A percentile compares a stretch with the other conserved stretches of the same genome.
These are phyloP conservation scores for Lichenothelia convexa DNA, from an alignment of 495 filamentous ascomycete genomes.

Conservation along the genomic window DNA sequence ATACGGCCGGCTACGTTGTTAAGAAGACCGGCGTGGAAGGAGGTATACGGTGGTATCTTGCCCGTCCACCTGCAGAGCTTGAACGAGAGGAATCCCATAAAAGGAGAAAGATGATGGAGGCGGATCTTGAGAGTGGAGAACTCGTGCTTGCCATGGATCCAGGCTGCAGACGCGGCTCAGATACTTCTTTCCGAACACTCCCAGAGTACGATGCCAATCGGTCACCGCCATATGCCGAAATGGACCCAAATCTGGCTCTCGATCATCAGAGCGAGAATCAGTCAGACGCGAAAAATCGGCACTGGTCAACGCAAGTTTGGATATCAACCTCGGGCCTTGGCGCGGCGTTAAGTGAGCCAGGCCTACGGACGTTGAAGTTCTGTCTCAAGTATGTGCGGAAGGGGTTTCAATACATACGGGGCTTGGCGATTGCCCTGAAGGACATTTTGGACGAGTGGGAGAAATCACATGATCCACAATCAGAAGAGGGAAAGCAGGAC, in stretches of 20 bases:
- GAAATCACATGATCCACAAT: constrained; percentile 14
- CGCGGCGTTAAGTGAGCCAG: constrained; percentile 74
- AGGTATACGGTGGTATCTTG: constrained; percentile 59
- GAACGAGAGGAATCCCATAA: constrained; percentile 26
- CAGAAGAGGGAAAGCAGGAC: constrained; percentile 9
- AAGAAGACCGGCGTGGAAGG: constrained; percentile 70
- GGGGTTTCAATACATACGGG: constrained; percentile 57
- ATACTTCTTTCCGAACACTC: constrained; percentile 43
- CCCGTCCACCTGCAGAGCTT: constrained; percentile 22
- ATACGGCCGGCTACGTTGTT: constrained; percentile 62
- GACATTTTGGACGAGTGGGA: constrained; percentile 62
- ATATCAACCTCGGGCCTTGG: constrained; percentile 70
- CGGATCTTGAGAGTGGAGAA: constrained; percentile 6
- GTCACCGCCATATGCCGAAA: constrained; percentile 53
- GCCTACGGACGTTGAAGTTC: constrained; percentile 54
- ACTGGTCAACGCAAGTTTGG: constrained; percentile 63
- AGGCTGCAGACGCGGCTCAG: constrained; percentile 16
- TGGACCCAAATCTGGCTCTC: constrained; percentile 8
- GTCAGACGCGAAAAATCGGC: constrained; percentile 19
- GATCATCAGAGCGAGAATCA: constrained; percentile 2
- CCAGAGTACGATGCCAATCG: constrained; percentile 65
- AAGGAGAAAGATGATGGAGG: constrained; percentile 26
- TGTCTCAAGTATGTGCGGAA: constrained; percentile 58
- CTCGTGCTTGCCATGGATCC: constrained; percentile 15
- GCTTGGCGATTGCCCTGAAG: constrained; percentile 49